Base-by-base conservation (phyloP, 208 protist genomes). In the Leishmania martiniquensis region DNA sequence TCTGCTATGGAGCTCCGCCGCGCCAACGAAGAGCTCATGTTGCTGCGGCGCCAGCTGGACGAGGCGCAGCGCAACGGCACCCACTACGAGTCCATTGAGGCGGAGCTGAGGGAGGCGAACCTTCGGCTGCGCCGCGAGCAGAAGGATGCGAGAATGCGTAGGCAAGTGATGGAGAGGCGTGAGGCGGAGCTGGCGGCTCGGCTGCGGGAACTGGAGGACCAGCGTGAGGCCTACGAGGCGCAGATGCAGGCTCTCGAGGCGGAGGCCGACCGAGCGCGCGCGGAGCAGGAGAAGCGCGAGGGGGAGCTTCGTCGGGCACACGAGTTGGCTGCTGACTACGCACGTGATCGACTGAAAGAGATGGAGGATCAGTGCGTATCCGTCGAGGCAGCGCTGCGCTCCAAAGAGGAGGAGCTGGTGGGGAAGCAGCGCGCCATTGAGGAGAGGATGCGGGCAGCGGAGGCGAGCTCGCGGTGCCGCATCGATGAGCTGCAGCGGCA, bases 231-330 rank as follows among this genome's bases (percentile, higher is more conserved):
- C 25, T 96, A 93, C 79, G 85, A 95, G 70, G 77, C 65, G 22
- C 89, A 90, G 74, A 90, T 97, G 89, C 76, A 81, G 45, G 80
- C 80, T 7, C 82, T 97, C n/a, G 89, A 94, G 81, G 84, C 45
- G 12, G 85, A 95, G 76, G 77, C 86, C 5, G 88, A 95, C 57
- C 75, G 80, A 29, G 79, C 86, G 7, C 80, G 81, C 34, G 37
- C 52, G 34, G 82, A 91, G 78, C 86, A 93, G 42, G 83, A 87
- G 76, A 69, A 66, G 78, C 80, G 83, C 22, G 86, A 95, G 83
- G n/a, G 42, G 68, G 84, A 89, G 45, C 77, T 96, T 63, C 81
- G 83, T 15, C 74, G 72, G 15, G 83, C 84, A 5, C 76, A 91
- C 67, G 68, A 72, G 29, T 29, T 79, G 49, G 84, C 84, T 4